Evolutionary conservation across 1,139 yeast genomes (phyloP).

Genomic region (Saccharomyces hybrid): DNA sequence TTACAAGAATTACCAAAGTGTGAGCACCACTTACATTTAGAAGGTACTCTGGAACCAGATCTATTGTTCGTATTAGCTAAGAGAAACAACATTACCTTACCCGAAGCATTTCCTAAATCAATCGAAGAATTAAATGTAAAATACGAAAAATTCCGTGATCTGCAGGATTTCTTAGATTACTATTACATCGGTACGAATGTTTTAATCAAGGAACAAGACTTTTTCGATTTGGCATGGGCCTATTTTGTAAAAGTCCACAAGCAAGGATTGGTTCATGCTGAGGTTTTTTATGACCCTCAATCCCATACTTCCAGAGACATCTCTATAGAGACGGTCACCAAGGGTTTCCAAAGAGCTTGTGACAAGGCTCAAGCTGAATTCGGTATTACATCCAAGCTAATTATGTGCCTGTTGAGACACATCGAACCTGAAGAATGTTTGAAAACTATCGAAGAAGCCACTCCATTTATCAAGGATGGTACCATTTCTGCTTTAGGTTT

Average conservation of each 20-base stretch:
- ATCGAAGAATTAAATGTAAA: slow-evolving; percentile 48
- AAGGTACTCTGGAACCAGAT: slow-evolving; percentile 72
- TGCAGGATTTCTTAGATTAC: slow-evolving; percentile 69
- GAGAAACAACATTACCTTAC: slow-evolving; percentile 47
- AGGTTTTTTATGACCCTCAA: slow-evolving; percentile 77
- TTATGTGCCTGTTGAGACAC: slow-evolving; percentile 75
- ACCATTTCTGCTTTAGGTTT: slow-evolving; percentile 65
- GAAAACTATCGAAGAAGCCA: slow-evolving; percentile 46
- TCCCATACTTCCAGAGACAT: slow-evolving; percentile 68
- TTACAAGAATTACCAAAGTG: slow-evolving; percentile 67
- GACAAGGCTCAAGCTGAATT: slow-evolving; percentile 47
- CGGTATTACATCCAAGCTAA: slow-evolving; percentile 58
- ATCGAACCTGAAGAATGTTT: slow-evolving; percentile 52
- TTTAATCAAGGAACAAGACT: slow-evolving; percentile 56
- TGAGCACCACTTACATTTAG: slow-evolving; percentile 75
- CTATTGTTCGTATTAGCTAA: slow-evolving; percentile 61
- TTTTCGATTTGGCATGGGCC: slow-evolving; percentile 65
- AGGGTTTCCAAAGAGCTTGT: slow-evolving; percentile 60
- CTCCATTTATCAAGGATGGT: slow-evolving; percentile 44
- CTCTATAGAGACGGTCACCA: slow-evolving; percentile 48
- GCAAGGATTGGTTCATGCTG: slow-evolving; percentile 61
- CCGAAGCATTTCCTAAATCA: slow-evolving; percentile 49
- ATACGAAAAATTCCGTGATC: slow-evolving; percentile 52
- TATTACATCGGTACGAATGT: slow-evolving; percentile 77
- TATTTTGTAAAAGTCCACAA: slow-evolving; percentile 53